Percentiles rank a stretch among this genome's conserved stretches.
Evolutionary conservation across 768 basidiomycete genomes (phyloP).

Genomic region (Flagelloscypha sp.): DNA sequence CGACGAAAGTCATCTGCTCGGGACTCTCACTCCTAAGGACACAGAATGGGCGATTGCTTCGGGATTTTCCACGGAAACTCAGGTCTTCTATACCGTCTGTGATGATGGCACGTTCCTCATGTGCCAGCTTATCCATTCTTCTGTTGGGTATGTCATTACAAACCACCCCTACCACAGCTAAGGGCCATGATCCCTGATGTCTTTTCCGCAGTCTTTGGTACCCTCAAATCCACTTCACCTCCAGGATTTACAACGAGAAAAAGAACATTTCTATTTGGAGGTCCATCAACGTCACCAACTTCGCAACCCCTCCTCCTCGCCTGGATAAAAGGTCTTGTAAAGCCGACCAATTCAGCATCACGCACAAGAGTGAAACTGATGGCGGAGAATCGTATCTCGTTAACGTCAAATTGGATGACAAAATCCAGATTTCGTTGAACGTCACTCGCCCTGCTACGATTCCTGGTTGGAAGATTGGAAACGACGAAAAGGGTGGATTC

Average conservation of each 20-base stretch:
- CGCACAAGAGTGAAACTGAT: slow-evolving; percentile 50
- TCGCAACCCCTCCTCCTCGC: slow-evolving; percentile 63
- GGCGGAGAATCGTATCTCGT: slow-evolving; percentile 73
- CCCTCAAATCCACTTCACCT: slow-evolving; percentile 90
- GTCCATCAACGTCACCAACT: slow-evolving; percentile 78
- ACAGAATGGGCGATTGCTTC: slow-evolving; percentile 74
- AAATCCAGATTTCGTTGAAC: slow-evolving; percentile 74
- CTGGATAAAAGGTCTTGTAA: slow-evolving; percentile 84
- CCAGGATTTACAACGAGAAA: slow-evolving; percentile 76
- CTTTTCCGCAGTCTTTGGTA: slow-evolving; percentile 67
- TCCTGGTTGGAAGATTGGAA: slow-evolving; percentile 88
- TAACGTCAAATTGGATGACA: slow-evolving; percentile 67
- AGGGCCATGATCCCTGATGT: slow-evolving; percentile 9
- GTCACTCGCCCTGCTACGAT: slow-evolving; percentile 59
- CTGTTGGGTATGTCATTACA: slow-evolving; percentile 62
- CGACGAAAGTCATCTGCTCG: slow-evolving; percentile 52
- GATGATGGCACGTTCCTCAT: slow-evolving; percentile 73
- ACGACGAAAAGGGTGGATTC: slow-evolving; percentile 79
- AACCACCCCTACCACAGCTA: too few relatives aligned
- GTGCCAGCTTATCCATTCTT: slow-evolving; percentile 83
- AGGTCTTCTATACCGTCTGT: slow-evolving; percentile 75
- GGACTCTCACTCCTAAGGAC: slow-evolving; percentile 69
- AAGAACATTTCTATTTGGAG: slow-evolving; percentile 76
- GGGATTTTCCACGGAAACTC: slow-evolving; percentile 89
- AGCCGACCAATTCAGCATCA: slow-evolving; percentile 77